These are phyloP conservation scores for Aurifilum marmelostoma DNA, from an alignment of 2,329 filamentous ascomycete species.

Conservation along the genomic window DNA sequence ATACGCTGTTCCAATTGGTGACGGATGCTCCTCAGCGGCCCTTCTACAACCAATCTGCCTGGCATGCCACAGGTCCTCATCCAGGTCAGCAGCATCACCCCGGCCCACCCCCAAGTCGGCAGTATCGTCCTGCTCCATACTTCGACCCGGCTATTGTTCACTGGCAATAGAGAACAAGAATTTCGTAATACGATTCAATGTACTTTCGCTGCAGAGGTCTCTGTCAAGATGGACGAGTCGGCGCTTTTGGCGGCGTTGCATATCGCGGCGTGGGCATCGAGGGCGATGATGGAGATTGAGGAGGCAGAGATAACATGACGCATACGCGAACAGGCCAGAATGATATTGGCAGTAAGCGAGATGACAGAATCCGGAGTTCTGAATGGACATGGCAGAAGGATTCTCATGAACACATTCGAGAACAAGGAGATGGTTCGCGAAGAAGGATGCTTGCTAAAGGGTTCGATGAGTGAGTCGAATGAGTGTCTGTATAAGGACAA, in stretches of 20 bases:
- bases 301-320: background rate
- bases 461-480: background rate
- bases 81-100: background rate
- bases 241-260: background rate
- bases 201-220: background rate
- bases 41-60: background rate
- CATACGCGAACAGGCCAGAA: background rate
- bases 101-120: background rate
- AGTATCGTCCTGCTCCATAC: background rate
- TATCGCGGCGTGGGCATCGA: background rate
- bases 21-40: background rate
- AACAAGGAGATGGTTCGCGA: background rate
- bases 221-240: background rate
- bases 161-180: background rate
- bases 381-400: background rate
- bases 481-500: background rate
- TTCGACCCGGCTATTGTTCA: background rate
- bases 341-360: background rate
- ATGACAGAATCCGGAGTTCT: no score
- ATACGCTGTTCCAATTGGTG: background rate
- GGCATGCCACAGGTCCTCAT: background rate
- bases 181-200: background rate
- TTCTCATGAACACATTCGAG: background rate
- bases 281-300: background rate
- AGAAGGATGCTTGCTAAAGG: background rate